A percentile compares a stretch with the other conserved stretches of the same genome.
Conservation (phyloP, 2,329 filamentous ascomycete species). For the Chlorencoelia australis region DNA sequence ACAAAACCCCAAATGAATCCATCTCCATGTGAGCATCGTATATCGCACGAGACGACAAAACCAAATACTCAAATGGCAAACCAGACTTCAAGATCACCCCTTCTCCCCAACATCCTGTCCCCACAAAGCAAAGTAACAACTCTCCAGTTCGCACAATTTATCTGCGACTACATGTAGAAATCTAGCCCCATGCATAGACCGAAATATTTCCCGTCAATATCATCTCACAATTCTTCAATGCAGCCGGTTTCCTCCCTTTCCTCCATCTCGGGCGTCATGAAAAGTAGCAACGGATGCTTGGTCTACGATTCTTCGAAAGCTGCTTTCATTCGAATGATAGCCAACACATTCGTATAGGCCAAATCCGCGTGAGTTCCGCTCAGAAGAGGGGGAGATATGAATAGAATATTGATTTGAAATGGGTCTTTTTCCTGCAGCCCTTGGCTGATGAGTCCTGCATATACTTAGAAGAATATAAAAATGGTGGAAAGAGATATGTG, state of each 20-base stretch:
- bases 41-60: conserved; percentile 42
- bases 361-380: conserved; percentile 46
- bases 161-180: conserved; percentile 40
- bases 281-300: conserved; percentile 12
- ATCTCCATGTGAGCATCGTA: conserved; percentile 49
- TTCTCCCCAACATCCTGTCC: not conserved
- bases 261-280: conserved; percentile 27
- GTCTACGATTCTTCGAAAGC: conserved; percentile 33
- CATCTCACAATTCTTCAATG: conserved; percentile 50
- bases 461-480: too few relatives aligned
- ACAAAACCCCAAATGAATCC: conserved; percentile 39
- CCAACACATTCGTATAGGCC: conserved; percentile 37
- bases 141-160: conserved; percentile 30
- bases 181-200: conserved; percentile 50
- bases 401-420: too few relatives aligned
- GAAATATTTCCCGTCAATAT: conserved; percentile 66
- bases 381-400: too few relatives aligned
- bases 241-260: conserved; percentile 49
- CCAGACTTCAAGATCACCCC: conserved; percentile 35
- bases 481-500: too few relatives aligned
- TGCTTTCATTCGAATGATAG: conserved; percentile 40
- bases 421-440: too few relatives aligned
- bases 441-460: too few relatives aligned
- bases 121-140: not conserved
- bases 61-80: conserved; percentile 37